Base-by-base conservation (phyloP, 202 grass and related monocot species). In the Setaria viridis region DNA sequence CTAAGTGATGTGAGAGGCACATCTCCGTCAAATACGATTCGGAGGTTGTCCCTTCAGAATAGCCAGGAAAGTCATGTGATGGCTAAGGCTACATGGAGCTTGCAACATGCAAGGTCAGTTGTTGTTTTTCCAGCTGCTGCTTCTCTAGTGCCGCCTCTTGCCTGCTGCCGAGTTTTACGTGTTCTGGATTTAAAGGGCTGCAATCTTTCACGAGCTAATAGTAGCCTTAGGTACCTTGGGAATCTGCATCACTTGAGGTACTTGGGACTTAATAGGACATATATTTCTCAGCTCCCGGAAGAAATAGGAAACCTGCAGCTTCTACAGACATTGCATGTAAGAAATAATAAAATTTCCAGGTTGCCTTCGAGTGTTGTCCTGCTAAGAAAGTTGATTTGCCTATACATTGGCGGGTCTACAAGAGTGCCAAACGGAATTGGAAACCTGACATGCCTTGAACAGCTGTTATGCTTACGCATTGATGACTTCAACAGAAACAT, bases 341-440 rank as follows among this genome's bases (percentile, higher is more conserved):
- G 4, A 0, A 2, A 1, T 0, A 70, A 21, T 46, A 1, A 7
- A 1, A 25, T 45, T 48, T 1, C 15, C 0, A 14, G 11, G 5
- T 46, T 70, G 20, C 41, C 67, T n/a, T 7, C 41, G 0, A 15
- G 4, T 29, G 0, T 71, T 71, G 0, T 15, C 13, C 19, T 29
- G 11, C 68, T 48, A 6, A 71, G 11, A 0, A 7, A 15, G 1
- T 30, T 71, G 6, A 48, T 29, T 5, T 71, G 11, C 68, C 11
- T 71, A 3, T 0, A 1, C 5, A 15, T 71, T 14, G 2, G 7
- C 25, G 64, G 7, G 2, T 5, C 4, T 1, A 25, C 43, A 71
- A 15, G 1, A 29, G 11, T 25, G 2, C 5, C 59, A 34, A 34
- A n/a, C 0, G 29, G 15, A 14, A 66, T 66, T 13, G 43, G 77